Percentiles rank a stretch among this genome's conserved stretches.
phyloP scores from a whole-genome alignment of 805 yeast genomes.

The Metschnikowia vanudenii region DNA sequence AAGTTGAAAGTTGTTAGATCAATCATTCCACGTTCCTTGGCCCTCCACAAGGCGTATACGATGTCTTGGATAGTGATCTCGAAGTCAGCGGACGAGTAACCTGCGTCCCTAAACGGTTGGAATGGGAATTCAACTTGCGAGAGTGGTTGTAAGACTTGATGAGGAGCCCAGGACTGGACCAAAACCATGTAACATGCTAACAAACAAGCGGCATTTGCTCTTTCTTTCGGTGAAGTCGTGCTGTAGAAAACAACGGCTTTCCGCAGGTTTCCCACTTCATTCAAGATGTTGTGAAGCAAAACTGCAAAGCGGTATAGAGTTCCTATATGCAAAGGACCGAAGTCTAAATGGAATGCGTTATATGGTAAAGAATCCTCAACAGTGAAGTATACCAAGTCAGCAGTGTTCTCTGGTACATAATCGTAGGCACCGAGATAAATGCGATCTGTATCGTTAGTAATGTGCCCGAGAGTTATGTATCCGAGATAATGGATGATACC shows the following conservation, averaged over 20 bases:
- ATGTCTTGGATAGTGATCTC: constrained; percentile 92
- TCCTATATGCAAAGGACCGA: constrained; percentile 94
- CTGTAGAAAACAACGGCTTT: constrained; percentile 92
- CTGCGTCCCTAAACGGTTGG: constrained; percentile 95
- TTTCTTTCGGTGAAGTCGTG: constrained; percentile 69
- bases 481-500: not conserved
- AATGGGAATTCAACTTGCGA: constrained; percentile 91
- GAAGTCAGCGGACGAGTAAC: constrained; percentile 93
- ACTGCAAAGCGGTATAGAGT: constrained; percentile 94
- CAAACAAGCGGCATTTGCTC: constrained; percentile 94
- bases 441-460: constrained; percentile 47
- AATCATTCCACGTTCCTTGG: constrained; percentile 86
- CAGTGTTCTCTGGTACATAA: constrained; percentile 71
- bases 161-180: constrained; percentile 98
- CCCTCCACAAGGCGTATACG: constrained; percentile 96
- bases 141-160: constrained; percentile 92
- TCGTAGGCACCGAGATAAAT: constrained; percentile 91
- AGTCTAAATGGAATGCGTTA: constrained; percentile 93
- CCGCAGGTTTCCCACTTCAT: constrained; percentile 77
- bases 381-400: constrained; percentile 77
- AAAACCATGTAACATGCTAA: constrained; percentile 92
- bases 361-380: constrained; percentile 91
- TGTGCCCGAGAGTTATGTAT: too few species aligned
- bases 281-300: constrained; percentile 83
- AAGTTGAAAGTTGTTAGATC: constrained; percentile 84